phyloP scores from a whole-genome alignment of 2,329 filamentous ascomycete genomes.

The Paracoccidioides lutzii region DNA sequence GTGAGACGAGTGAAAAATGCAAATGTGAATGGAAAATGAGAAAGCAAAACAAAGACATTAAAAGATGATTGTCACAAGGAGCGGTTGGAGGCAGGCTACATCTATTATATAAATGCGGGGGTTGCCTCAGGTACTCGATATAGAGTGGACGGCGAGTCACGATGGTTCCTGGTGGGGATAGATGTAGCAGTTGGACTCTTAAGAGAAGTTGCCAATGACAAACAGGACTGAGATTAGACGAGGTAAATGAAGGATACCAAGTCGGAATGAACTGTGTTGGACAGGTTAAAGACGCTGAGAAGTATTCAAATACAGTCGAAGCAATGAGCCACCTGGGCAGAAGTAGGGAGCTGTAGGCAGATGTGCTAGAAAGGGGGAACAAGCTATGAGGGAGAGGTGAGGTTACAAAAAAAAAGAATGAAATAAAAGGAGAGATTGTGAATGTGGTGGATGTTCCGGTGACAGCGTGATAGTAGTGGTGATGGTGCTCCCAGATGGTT shows the following conservation, averaged over 20 bases:
- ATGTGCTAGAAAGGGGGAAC: too few relatives aligned
- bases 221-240: not conserved
- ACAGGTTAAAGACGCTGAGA: too few relatives aligned
- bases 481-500: too few relatives aligned
- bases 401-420: too few relatives aligned
- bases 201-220: not conserved
- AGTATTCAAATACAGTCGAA: too few relatives aligned
- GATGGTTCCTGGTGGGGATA: not conserved
- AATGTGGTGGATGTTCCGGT: too few relatives aligned
- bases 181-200: not conserved
- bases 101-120: not conserved
- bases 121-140: not conserved
- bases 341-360: too few relatives aligned
- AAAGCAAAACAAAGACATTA: not conserved
- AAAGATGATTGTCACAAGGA: not conserved
- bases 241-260: not conserved
- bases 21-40: too few relatives aligned
- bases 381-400: too few relatives aligned
- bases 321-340: too few relatives aligned
- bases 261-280: not conserved
- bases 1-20: not conserved
- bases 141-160: not conserved
- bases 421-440: too few relatives aligned
- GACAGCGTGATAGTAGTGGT: too few relatives aligned
- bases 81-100: not conserved